Evolutionary conservation across 768 basidiomycete species (phyloP).

Genomic region (Kwoniella botswanensis): DNA sequence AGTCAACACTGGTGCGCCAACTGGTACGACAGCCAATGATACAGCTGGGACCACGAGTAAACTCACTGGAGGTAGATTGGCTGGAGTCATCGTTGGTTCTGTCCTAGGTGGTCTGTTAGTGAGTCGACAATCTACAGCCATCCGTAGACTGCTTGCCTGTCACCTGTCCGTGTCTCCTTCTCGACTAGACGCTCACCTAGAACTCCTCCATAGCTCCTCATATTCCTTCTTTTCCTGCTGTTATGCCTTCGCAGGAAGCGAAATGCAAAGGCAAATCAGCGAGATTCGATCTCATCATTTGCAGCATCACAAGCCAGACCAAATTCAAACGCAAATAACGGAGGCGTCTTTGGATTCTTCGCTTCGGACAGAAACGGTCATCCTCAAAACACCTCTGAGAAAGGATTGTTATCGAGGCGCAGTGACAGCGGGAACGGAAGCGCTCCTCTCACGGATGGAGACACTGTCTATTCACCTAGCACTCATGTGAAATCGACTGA

Average conservation of each 20-base stretch:
- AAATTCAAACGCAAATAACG: conserved; percentile 1
- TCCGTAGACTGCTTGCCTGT: background rate
- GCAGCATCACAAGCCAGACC: conserved; percentile 22
- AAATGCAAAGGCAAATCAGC: conserved; percentile 8
- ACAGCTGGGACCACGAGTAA: conserved; percentile 13
- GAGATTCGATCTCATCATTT: conserved; percentile 39
- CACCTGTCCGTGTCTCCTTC: background rate
- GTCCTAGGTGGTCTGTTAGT: conserved; percentile 53
- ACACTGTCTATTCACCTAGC: conserved; percentile 39
- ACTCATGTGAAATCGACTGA: conserved; percentile 22
- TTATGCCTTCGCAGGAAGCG: conserved; percentile 27
- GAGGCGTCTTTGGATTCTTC: conserved; percentile 35
- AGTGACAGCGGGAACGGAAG: conserved; percentile 14
- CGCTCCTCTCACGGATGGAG: conserved; percentile 47
- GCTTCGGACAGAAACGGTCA: conserved; percentile 15
- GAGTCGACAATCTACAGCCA: conserved; percentile 14
- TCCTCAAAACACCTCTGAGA: conserved; percentile 37
- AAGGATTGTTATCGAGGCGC: conserved; percentile 38
- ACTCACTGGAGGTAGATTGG: conserved; percentile 46
- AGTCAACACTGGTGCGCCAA: conserved; percentile 12
- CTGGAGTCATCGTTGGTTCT: conserved; percentile 52
- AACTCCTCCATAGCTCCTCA: conserved; percentile 17
- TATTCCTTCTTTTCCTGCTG: conserved; percentile 35
- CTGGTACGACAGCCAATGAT: conserved; percentile 21
- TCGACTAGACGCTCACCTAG: background rate